Percentiles rank a stretch among this genome's conserved stretches.
Evolutionary conservation across 495 filamentous ascomycete species (phyloP).

Genomic region (Stereocaulon alpinum): DNA sequence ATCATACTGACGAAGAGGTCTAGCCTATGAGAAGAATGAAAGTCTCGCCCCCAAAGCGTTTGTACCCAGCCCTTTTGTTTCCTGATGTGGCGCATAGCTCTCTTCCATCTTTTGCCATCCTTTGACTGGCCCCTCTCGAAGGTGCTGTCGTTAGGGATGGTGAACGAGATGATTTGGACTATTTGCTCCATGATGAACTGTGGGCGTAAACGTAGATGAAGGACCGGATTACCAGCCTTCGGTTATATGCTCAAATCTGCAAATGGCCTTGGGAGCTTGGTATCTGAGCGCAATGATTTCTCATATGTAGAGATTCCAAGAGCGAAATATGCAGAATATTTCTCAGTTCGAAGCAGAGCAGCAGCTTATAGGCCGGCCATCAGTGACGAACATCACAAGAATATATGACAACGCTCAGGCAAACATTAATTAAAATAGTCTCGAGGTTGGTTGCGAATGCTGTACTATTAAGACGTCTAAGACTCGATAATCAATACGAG

Average conservation of each 20-base stretch:
- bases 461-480: not conserved
- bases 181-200: not conserved
- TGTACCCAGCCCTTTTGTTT: constrained; percentile 5
- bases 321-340: too few species aligned
- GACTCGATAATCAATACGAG: not conserved
- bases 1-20: constrained; percentile 6
- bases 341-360: too few species aligned
- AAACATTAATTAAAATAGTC: not conserved
- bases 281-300: too few species aligned
- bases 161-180: constrained; percentile 4
- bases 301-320: too few species aligned
- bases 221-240: not conserved
- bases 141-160: constrained; percentile 5
- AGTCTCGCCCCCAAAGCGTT: constrained; percentile 10
- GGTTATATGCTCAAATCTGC: too few species aligned
- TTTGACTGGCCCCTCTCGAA: not conserved
- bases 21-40: constrained; percentile 5
- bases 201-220: not conserved
- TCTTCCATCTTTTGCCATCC: constrained; percentile 6
- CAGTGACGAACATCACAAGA: not conserved
- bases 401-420: not conserved
- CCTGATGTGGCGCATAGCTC: constrained; percentile 5
- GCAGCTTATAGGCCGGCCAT: too few species aligned
- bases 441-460: not conserved
- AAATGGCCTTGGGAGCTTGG: too few species aligned